Percentiles rank a stretch among this genome's conserved stretches.
These are phyloP conservation scores for Pistacia integerrima DNA, from an alignment of 345 rosid species.

Conservation along the genomic window DNA sequence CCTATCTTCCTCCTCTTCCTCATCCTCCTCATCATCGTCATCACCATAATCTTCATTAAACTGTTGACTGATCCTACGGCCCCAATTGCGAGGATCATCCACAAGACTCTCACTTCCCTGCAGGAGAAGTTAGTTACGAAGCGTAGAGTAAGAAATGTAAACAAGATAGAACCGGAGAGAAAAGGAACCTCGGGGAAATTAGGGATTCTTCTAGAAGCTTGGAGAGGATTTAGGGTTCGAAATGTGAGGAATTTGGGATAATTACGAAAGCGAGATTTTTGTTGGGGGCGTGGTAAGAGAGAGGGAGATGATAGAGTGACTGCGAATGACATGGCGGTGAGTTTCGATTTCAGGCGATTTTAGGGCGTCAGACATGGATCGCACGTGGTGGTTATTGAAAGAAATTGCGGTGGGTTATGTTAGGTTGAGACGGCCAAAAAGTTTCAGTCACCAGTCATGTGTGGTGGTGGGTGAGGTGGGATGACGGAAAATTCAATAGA, in stretches of 20 bases:
- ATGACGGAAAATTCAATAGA: not conserved
- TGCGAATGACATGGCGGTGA: slow-evolving; percentile 31
- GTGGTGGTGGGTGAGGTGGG: not conserved
- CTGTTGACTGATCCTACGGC: slow-evolving; percentile 59
- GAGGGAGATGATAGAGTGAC: slow-evolving; percentile 25
- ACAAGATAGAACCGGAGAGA: not conserved
- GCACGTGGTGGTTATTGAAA: not conserved
- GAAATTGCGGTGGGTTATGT: not conserved
- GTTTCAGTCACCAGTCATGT: not conserved
- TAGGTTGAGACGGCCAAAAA: not conserved
- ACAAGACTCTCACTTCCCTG: slow-evolving; percentile 41
- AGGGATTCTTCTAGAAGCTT: slow-evolving; percentile 33
- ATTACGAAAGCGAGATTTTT: not conserved
- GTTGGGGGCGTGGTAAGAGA: not conserved
- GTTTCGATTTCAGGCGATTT: slow-evolving; percentile 2
- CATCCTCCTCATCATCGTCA: slow-evolving; percentile 55
- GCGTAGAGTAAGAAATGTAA: not conserved
- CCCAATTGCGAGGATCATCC: slow-evolving; percentile 67
- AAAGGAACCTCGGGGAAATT: slow-evolving; percentile 15
- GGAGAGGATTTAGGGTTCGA: slow-evolving; percentile 16
- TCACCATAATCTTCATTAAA: slow-evolving; percentile 28
- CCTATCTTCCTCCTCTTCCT: slow-evolving; percentile 73
- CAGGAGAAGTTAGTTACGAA: not conserved
- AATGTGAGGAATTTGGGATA: slow-evolving; percentile 11
- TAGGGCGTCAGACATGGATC: not conserved